Evolutionary conservation across 371 early-diverging fungal genomes (phyloP), one percentile per base, ranked within the genome.

Genomic region (Mortierella sp.): DNA sequence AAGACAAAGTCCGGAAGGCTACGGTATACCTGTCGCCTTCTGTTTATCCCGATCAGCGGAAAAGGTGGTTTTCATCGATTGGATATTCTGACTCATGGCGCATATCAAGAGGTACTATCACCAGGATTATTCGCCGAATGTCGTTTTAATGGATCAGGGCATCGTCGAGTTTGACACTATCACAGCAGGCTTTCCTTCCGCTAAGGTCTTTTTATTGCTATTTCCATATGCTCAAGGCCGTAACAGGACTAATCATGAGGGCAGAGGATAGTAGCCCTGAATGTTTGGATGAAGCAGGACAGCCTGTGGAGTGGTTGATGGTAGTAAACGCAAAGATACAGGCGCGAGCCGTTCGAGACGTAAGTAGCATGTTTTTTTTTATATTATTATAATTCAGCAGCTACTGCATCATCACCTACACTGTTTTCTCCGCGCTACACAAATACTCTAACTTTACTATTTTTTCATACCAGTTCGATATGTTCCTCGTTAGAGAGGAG

Each of bases 151-250:
- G 55, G n/a, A 55, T 55, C 55, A 55, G n/a, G 55, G 55, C n/a
- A 55, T 55, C 10, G 55, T n/a, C 55, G 55, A 55, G 55, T n/a
- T 55, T n/a, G 21, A 9, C 55, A 8, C 68, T 7, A 68, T 68
- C 31, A 68, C 31, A 42, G 34, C 38, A 19, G 13, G 38, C 42
- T 68, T 68, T 68, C 68, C 42, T 68, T 38, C 68, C 16, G 31
- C 68, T 38, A 13, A 68, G 38, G 42, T 31, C 24, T 38, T 42
- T n/a, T 38, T 42, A 68, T 68, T 68, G 55, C 55, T n/a, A 55
- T n/a, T 55, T 55, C 55, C 55, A 55, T n/a, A n/a, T 55, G 55
- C 55, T 55, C 55, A 55, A 55, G n/a, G 55, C 55, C n/a, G 55
- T 55, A 55, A 55, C 55, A 55, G 55, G 6, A 55, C 55, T 55